Base-by-base conservation (phyloP, 495 filamentous ascomycete genomes). In the Lasiosphaeriaceae sp. region DNA sequence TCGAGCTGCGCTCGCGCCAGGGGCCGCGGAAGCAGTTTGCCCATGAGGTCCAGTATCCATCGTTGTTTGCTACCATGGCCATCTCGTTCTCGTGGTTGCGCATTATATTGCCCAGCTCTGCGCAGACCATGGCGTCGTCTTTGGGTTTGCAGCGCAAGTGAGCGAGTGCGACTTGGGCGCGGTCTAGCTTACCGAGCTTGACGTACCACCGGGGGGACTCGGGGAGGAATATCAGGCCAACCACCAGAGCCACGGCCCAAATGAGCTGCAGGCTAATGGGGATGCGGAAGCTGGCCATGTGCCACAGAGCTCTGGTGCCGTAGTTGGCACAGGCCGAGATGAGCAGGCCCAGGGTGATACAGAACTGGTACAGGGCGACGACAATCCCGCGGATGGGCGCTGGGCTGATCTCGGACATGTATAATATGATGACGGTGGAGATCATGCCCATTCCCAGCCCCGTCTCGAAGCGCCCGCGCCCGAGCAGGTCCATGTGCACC, bases 361-460 rank as follows among this genome's bases (percentile, higher is more conserved):
- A 83, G 49, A 90, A 79, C 71, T 95, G 90, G 66, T 92, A 93
- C 5, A 82, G 84, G 55, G 85, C 84, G 49, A 92, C 87, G 57
- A 92, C 82, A 23, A 84, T 81, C 66, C 88, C 90, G 68, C 90
- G 85, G 56, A 92, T 86, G 80, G 85, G 86, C 59, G 86, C 85
- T 0, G 90, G 74, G 80, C 86, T 82, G 22, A 84, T 88, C 71
- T 92, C 89, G 47, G 87, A 89, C 70, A 91, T 87, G 75, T 93
- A 95, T 11, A 88, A 74, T 66, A 86, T 83, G 41, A 52, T 49
- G 17, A 58, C 55, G 6, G 47, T 46, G 1, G 86, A 91, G 34
- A 92, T 80, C 56, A 92, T 76, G 63, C 90, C 90, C 50, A 95
- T 89, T 64, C 90, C 89, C 37, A 88, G 77, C 55, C 90, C 90